Percentiles rank a stretch among this genome's conserved stretches.
phyloP scores from a whole-genome alignment of 768 basidiomycete genomes.

The Podaxis sp. region DNA sequence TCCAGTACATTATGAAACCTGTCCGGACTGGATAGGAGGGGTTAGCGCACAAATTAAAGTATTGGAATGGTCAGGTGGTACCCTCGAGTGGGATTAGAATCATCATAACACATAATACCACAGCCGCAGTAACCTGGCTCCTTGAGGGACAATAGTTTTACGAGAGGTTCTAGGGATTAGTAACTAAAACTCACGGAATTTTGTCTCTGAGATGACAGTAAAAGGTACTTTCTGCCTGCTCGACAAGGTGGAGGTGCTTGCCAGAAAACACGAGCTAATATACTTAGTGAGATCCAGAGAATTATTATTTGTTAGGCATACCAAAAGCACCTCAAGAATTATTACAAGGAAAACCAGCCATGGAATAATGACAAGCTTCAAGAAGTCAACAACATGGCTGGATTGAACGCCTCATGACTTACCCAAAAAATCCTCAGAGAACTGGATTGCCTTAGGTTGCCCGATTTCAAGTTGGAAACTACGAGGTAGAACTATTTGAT shows the following conservation, averaged over 20 bases:
- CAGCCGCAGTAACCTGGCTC: neutral
- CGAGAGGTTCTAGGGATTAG: neutral
- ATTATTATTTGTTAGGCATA: neutral
- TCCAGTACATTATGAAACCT: constrained; percentile 5
- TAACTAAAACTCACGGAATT: neutral
- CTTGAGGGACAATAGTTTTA: neutral
- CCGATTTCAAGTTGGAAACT: neutral
- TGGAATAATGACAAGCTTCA: constrained; percentile 1
- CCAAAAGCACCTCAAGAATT: constrained; percentile 10
- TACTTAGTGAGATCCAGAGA: neutral
- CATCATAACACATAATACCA: neutral
- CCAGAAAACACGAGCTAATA: constrained; percentile 3
- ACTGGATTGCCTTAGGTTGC: neutral
- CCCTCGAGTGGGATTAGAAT: constrained; percentile 11
- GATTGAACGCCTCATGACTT: neutral
- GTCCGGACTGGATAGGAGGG: constrained; percentile 6
- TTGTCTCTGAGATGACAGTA: constrained; percentile 14
- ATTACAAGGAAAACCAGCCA: constrained; percentile 9
- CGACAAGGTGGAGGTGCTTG: neutral
- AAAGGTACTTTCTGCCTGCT: neutral
- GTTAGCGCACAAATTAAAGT: neutral
- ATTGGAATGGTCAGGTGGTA: neutral
- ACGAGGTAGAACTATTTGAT: neutral
- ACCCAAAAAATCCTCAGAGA: neutral
- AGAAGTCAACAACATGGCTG: neutral